Evolutionary conservation across 1,139 yeast species (phyloP).

Genomic region (Blastobotrys buckinghamii): DNA sequence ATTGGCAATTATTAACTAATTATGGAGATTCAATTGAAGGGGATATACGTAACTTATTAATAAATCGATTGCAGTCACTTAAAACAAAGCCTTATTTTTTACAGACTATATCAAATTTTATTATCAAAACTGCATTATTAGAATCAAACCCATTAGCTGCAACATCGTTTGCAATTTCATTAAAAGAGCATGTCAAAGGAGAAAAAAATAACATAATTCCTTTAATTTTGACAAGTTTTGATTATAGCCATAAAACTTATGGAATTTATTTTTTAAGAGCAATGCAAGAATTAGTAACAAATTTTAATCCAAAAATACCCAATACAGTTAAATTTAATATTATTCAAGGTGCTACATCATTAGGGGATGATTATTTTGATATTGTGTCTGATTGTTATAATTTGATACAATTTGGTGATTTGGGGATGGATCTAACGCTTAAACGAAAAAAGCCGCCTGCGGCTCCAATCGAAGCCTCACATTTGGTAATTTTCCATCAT

Average conservation of each 20-base stretch:
- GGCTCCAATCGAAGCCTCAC: conserved; percentile 5
- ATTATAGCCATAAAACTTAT: not conserved
- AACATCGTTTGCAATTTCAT: not conserved
- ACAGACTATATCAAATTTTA: not conserved
- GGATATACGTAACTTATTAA: not conserved
- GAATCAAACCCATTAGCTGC: conserved; percentile 12
- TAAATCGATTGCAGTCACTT: not conserved
- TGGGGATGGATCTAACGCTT: too few relatives aligned
- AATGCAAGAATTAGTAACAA: not conserved
- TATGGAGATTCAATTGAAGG: too few relatives aligned
- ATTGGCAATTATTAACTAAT: not conserved
- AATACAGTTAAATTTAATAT: not conserved
- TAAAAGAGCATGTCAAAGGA: not conserved
- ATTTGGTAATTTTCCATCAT: not conserved
- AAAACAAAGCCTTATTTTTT: not conserved
- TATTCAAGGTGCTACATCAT: not conserved
- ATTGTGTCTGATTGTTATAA: conserved; percentile 8
- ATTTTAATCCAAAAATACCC: not conserved
- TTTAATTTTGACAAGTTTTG: not conserved
- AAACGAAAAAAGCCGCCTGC: not conserved
- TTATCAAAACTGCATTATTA: conserved; percentile 2
- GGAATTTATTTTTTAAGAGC: conserved; percentile 9
- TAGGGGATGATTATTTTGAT: conserved; percentile 8
- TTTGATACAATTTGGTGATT: not conserved
- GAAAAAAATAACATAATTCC: not conserved